These are phyloP conservation scores for Ammopiptanthus mongolicus DNA, from an alignment of 306 rosid genomes.

Conservation along the genomic window DNA sequence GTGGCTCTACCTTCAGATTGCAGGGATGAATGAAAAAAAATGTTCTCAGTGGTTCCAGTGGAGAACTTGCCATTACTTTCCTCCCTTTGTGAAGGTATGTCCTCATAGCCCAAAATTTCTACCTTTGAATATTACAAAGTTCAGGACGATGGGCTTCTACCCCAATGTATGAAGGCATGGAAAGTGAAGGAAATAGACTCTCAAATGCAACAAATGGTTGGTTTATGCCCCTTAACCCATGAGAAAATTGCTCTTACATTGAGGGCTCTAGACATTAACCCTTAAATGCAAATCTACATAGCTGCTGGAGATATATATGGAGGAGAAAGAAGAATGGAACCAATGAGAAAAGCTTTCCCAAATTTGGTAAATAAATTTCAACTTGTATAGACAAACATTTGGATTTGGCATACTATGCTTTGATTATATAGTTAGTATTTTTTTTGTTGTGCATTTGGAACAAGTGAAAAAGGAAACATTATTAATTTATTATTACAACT, in stretches of 20 bases:
- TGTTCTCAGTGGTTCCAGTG: too few relatives aligned
- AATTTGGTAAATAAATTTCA: constrained; percentile 38
- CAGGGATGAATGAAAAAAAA: too few relatives aligned
- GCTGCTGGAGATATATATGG: constrained; percentile 72
- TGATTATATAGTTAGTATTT: background rate
- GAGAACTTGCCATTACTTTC: too few relatives aligned
- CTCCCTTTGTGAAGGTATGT: too few relatives aligned
- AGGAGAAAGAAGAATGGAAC: constrained; percentile 46
- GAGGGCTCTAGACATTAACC: constrained; percentile 51
- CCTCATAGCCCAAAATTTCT: too few relatives aligned
- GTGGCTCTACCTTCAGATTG: too few relatives aligned
- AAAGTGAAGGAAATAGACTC: constrained; percentile 56
- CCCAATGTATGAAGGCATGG: too few relatives aligned
- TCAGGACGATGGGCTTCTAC: too few relatives aligned
- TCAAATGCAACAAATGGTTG: constrained; percentile 34
- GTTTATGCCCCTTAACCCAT: constrained; percentile 66
- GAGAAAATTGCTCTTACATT: constrained; percentile 59
- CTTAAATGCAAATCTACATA: constrained; percentile 51
- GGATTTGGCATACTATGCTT: constrained; percentile 12
- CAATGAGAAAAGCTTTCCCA: constrained; percentile 45
- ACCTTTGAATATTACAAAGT: too few relatives aligned
- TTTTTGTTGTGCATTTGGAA: background rate
- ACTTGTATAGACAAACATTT: background rate
- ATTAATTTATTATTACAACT: too few relatives aligned
- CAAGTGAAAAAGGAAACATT: constrained; percentile 51